Conservation (phyloP, 306 rosid genomes). For the Quercus ilex region DNA sequence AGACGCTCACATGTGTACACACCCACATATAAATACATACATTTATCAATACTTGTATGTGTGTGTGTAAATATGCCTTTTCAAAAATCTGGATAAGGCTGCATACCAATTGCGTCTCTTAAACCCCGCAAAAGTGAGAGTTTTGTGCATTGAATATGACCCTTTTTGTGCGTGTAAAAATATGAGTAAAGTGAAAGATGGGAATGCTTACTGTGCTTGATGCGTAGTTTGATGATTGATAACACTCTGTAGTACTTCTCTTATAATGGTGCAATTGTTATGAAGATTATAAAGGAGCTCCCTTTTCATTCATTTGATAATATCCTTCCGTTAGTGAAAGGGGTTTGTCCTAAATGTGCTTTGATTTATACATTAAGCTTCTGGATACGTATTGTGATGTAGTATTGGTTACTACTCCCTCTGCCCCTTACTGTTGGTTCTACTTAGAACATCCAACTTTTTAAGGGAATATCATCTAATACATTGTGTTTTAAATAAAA, state of each 20-base stretch:
- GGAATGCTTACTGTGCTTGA: neutral
- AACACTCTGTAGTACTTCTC: neutral
- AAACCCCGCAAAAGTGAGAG: too few species aligned
- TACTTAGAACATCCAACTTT: too few species aligned
- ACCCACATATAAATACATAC: neutral
- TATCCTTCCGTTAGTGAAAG: neutral
- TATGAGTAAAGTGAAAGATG: neutral
- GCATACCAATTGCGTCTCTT: too few species aligned
- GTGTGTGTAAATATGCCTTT: too few species aligned
- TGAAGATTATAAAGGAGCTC: neutral
- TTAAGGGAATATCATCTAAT: too few species aligned
- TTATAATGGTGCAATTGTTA: neutral
- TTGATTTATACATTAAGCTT: slow-evolving; percentile 10
- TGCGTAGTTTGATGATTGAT: neutral
- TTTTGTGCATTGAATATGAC: too few species aligned
- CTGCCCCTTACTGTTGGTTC: neutral
- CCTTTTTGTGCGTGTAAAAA: neutral
- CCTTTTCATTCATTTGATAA: neutral
- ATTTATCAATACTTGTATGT: too few species aligned
- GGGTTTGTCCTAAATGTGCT: neutral
- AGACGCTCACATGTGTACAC: neutral
- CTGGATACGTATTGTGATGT: neutral
- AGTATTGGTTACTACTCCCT: slow-evolving; percentile 4
- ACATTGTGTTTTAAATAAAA: too few species aligned
- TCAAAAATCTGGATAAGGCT: too few species aligned